Evolutionary conservation across 192 early-diverging fungal species (phyloP), one percentile per base, ranked within the genome.

Genomic region (Rhizoclosmatium sp.): DNA sequence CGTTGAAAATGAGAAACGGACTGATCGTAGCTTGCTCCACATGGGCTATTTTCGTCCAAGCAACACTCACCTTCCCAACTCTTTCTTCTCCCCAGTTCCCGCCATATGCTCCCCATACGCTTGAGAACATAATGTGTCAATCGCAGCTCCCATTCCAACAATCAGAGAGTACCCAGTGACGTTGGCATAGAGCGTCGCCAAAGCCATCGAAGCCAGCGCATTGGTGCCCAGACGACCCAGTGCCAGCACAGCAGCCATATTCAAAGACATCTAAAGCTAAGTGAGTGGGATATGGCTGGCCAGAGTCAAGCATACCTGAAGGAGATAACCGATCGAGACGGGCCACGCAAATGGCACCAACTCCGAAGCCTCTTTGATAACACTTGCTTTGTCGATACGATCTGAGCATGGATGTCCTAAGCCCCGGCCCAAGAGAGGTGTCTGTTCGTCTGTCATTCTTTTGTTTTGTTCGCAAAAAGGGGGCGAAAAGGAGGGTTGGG

Each of bases 101-200:
- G 47, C 68, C 58, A 80, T 44, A 59, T 48, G 40, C 31, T 78
- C 60, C 31, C 85, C 58, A 75, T 81, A 77, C 64, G 85, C 77
- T 69, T 89, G 88, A 23, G 88, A 86, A 72, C 86, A 88, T 21
- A 89, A 80, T 7, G 88, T 88, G 70, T 89, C 88, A 40, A 89
- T 69, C 14, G 84, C 87, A 40, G 82, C 79, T 31, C 85, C 86
- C 85, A 89, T 86, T 44, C 88, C 79, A 41, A 84, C 78, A 39
- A 82, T 81, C 51, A 89, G 58, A 1, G 83, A 85, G 72, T 75
- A 82, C 4, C 88, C 88, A 44, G 72, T 75, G 14, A 75, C 72
- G 39, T 75, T 75, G 5, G 72, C 72, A 46, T 75, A 75, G 7
- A 75, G 45, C n/a, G 72, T 75, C 7, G 72, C 72, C 4, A 75